These are phyloP conservation scores for Peterozyma toletana DNA, from an alignment of 805 yeast genomes.

Conservation along the genomic window DNA sequence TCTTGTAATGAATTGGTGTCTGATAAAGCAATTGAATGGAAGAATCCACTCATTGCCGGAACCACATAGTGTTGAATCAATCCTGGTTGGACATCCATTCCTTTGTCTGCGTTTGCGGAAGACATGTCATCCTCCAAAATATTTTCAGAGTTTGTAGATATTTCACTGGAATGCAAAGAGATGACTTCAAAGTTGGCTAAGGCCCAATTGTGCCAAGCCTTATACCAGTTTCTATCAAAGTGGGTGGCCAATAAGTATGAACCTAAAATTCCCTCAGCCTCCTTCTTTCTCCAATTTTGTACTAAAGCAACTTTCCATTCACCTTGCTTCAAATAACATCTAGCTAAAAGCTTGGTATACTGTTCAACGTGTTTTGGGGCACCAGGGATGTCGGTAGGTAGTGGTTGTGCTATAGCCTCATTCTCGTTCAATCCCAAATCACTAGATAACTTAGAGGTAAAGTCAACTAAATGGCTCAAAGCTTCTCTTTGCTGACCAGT, in stretches of 20 bases:
- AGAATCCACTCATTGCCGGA: conserved; percentile 94
- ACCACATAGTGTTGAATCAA: conserved; percentile 81
- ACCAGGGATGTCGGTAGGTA: conserved; percentile 68
- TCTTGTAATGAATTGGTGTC: conserved; percentile 87
- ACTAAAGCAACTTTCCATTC: conserved; percentile 92
- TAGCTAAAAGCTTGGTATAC: conserved; percentile 77
- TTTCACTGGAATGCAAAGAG: conserved; percentile 38
- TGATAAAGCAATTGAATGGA: conserved; percentile 87
- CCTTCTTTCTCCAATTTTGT: conserved; percentile 71
- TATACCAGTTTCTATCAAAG: conserved; percentile 89
- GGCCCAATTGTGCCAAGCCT: conserved; percentile 99
- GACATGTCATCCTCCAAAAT: conserved; percentile 9
- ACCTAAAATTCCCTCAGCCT: conserved; percentile 74
- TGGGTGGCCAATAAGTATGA: conserved; percentile 92
- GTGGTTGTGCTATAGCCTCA: conserved; percentile 79
- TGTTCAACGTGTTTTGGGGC: conserved; percentile 72
- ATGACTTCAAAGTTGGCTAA: conserved; percentile 94
- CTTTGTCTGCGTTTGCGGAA: conserved; percentile 5
- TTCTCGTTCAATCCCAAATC: conserved; percentile 84
- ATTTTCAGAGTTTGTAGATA: conserved; percentile 8
- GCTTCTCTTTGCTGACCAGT: conserved; percentile 87
- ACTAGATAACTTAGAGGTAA: conserved; percentile 83
- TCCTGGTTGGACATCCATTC: conserved; percentile 32
- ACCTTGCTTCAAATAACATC: conserved; percentile 96
- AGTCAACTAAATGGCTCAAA: conserved; percentile 74